Evolutionary conservation across 2,329 filamentous ascomycete species (phyloP).

Genomic region (Ampelomyces quisqualis): DNA sequence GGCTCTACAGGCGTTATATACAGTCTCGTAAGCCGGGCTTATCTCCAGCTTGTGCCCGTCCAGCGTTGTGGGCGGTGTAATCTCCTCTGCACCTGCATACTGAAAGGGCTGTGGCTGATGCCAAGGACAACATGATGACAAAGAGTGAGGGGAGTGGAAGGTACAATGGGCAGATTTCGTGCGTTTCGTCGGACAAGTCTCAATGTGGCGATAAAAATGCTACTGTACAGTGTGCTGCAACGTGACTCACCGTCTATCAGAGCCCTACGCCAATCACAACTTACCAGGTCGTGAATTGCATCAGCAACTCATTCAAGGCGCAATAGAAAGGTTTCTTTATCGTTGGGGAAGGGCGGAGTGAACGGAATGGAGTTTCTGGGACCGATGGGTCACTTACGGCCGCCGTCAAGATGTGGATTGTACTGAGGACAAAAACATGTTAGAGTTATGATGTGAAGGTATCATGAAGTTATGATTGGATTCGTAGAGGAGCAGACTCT

Average conservation of each 20-base stretch:
- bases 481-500: no score
- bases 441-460: no score
- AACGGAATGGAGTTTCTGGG: neutral
- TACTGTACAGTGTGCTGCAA: neutral
- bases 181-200: neutral
- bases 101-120: slow-evolving; percentile 1
- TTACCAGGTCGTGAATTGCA: neutral
- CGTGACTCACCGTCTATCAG: neutral
- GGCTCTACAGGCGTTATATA: neutral
- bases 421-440: neutral
- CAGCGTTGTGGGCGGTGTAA: neutral
- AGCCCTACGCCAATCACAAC: neutral
- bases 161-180: neutral
- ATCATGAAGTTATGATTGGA: no score
- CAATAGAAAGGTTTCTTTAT: neutral
- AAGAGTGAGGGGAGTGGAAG: neutral
- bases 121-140: slow-evolving; percentile 3
- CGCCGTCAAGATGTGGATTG: neutral
- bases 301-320: neutral
- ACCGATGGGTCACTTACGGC: neutral
- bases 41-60: neutral
- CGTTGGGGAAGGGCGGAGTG: neutral
- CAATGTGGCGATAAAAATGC: neutral
- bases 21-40: neutral
- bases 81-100: neutral